These are phyloP conservation scores for Xylogone sp. DNA, from an alignment of 2,329 filamentous ascomycete species.

Conservation along the genomic window DNA sequence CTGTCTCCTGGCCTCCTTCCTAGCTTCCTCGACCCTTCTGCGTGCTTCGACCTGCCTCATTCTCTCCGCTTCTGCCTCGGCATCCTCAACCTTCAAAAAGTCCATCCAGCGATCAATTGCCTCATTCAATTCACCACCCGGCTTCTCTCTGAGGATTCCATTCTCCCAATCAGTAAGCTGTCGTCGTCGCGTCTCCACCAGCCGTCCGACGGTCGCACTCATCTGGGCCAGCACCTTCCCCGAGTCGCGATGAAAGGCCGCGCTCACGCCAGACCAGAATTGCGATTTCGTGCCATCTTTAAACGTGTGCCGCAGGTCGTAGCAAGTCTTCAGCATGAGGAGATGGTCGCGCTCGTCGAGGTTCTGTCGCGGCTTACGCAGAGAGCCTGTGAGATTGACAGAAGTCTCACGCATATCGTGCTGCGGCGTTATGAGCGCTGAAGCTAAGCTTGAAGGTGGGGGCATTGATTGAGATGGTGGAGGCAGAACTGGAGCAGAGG, in stretches of 20 bases:
- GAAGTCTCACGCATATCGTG: constrained; percentile 27
- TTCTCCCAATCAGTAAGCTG: constrained; percentile 28
- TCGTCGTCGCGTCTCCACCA: constrained; percentile 25
- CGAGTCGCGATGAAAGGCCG: constrained; percentile 24
- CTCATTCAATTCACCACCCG: constrained; percentile 26
- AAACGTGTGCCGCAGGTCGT: constrained; percentile 23
- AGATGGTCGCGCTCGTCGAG: constrained; percentile 28
- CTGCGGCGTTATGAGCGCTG: constrained; percentile 22
- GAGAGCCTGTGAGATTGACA: constrained; percentile 20
- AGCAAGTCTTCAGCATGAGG: constrained; percentile 26
- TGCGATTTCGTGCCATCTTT: constrained; percentile 29
- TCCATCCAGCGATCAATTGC: constrained; percentile 28
- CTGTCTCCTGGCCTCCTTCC: constrained; percentile 26
- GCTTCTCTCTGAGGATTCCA: constrained; percentile 25
- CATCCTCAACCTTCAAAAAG: constrained; percentile 28
- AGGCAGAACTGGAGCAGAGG: constrained; percentile 22
- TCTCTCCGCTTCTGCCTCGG: constrained; percentile 26
- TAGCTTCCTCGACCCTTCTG: constrained; percentile 25
- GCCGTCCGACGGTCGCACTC: constrained; percentile 28
- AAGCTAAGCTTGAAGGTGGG: constrained; percentile 24
- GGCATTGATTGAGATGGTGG: constrained; percentile 20
- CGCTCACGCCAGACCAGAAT: constrained; percentile 27
- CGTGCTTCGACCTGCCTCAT: constrained; percentile 28
- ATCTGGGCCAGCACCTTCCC: constrained; percentile 29
- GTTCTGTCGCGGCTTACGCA: constrained; percentile 29